Evolutionary conservation across 2,329 filamentous ascomycete genomes (phyloP), one percentile per base, ranked within the genome.

Genomic region (Neofusicoccum laricinum): DNA sequence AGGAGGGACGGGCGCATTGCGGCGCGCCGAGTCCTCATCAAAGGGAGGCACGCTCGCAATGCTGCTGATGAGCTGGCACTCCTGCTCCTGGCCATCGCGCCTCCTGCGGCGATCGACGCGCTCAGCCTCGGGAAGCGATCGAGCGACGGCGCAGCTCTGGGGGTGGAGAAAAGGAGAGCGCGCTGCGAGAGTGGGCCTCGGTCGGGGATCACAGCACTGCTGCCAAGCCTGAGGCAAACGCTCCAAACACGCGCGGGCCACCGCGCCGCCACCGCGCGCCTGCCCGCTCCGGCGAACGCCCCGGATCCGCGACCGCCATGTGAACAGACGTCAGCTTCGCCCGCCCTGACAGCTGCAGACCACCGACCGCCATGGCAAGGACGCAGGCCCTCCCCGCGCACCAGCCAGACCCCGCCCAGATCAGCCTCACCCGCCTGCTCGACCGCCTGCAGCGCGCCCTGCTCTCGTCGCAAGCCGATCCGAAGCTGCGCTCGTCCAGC

Each of bases 391-490:
- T 49, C n/a, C 34, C 41, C 64, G 41, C 51, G 41, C 64, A 62
- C 49, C 64, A 50, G 40, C 61, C 71, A 4, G 73, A 71, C 2
- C 66, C 70, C 1, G 74, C 62, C 4, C 41, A 38, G 49, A 64
- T 78, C 46, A 78, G 91, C 70, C 82, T 93, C 17, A 84, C 82
- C 46, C 85, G 88, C 41, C 80, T 93, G 57, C 83, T 93, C 5
- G 77, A 79, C 58, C 86, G 90, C 36, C 80, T 93, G 41, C 87
- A 91, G 69, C 83, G 85, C 66, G 86, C 81, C 38, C 81, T 93
- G 61, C 81, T 92, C 41, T 84, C 85, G 63, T 82, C 86, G 34
- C 84, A 88, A 66, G 81, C 84, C 63, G 85, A 88, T 61, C 82
- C 84, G 50, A 78, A 84, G 55, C 77, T 91, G 51, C 81, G 85